Evolutionary conservation across 2,329 filamentous ascomycete genomes (phyloP).

Genomic region (Cytospora chrysosperma): DNA sequence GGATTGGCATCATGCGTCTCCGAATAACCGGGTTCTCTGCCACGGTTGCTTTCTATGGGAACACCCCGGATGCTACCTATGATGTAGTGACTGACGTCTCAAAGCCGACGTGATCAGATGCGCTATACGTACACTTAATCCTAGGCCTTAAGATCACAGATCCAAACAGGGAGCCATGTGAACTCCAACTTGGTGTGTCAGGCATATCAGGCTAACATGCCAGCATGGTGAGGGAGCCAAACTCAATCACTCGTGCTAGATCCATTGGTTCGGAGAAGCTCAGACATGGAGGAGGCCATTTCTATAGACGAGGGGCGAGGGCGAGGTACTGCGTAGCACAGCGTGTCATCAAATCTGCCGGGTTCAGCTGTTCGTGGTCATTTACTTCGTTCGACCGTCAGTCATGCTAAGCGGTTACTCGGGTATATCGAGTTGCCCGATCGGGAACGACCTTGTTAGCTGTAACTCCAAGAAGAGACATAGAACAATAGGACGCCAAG

Average conservation of each 20-base stretch:
- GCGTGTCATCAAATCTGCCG: neutral
- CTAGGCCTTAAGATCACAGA: neutral
- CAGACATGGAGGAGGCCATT: neutral
- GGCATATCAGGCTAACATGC: neutral
- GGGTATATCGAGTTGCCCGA: conserved; percentile 1
- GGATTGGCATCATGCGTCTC: neutral
- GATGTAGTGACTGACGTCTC: conserved; percentile 10
- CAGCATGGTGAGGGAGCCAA: neutral
- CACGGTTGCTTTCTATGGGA: neutral
- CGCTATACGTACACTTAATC: too few relatives aligned
- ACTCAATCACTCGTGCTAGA: neutral
- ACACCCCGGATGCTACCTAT: conserved; percentile 6
- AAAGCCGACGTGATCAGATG: too few relatives aligned
- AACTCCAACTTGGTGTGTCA: neutral
- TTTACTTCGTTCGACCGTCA: conserved; percentile 3
- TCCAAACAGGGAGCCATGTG: neutral
- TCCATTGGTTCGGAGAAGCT: neutral
- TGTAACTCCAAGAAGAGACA: conserved; percentile 8
- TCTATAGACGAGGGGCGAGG: conserved; percentile 3
- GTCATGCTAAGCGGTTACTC: neutral
- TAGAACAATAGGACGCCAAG: conserved; percentile 8
- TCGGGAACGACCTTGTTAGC: conserved; percentile 12
- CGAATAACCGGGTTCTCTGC: neutral
- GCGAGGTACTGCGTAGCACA: conserved; percentile 12
- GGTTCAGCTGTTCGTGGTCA: conserved; percentile 6